Base-by-base conservation (phyloP, 805 yeast species). In the Candida oleophila region DNA sequence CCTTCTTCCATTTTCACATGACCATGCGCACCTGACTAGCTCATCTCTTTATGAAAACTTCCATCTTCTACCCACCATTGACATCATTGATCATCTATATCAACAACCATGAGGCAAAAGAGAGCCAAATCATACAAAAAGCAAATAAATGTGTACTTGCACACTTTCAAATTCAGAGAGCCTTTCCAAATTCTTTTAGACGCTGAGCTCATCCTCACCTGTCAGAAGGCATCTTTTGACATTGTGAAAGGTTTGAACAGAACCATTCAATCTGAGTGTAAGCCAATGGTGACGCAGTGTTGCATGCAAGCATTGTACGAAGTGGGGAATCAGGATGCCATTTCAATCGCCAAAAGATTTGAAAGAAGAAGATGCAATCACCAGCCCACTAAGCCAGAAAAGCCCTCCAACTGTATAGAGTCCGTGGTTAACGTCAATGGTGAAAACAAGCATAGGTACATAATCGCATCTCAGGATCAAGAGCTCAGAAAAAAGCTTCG, bases 361-460 rank as follows among this genome's bases (percentile, higher is more conserved):
- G 99, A 94, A 66, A 83, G 97, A 68, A 81, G 99, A 68, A 82
- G 96, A 55, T 94, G 99, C 66, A 87, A 87, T 49, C 99, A 94
- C 67, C 73, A 82, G 3, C 82, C 83, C 34, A 70, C 81, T 34
- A 79, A 76, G 22, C 80, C 87, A 1, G 71, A 78, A 46, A 70
- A 81, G 15, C 89, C 92, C 3, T 71, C 68, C 25, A 95, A 89
- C 47, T 92, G 99, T 64, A 81, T 92, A 35, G 73, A 76, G 47
- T 77, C 86, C 21, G 78, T 89, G 35, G 87, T 87, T 7, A 72
- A 76, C 58, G 73, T 89, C 14, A 78, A 85, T 20, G 94, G 90
- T 4, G 77, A 73, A 48, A 94, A 94, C 66, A 90, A 91, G 65
- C 97, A 90, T 65, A 80, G 98, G 55, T 94, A 92, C 62, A 76